Conservation (phyloP, 2,329 filamentous ascomycete genomes). For the Cytospora piceicola region DNA sequence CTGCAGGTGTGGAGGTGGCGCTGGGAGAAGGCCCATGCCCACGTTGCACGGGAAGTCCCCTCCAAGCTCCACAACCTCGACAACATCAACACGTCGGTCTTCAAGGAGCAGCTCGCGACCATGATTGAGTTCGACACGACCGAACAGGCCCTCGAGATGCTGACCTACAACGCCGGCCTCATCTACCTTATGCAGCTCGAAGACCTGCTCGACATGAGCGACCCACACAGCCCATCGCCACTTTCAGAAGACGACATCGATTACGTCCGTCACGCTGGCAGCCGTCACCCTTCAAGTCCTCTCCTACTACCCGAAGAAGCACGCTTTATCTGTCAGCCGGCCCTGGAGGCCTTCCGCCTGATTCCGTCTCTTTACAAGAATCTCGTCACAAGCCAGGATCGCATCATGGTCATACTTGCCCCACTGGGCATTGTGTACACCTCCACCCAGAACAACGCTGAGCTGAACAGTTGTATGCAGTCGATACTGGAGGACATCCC, state of each 20-base stretch:
- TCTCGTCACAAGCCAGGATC: constrained; percentile 27
- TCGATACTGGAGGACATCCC: constrained; percentile 30
- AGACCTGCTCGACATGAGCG: constrained; percentile 23
- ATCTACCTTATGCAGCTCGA: constrained; percentile 30
- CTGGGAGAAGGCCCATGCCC: constrained; percentile 16
- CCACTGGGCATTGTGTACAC: constrained; percentile 30
- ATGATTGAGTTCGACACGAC: constrained; percentile 28
- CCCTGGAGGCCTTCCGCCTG: constrained; percentile 30
- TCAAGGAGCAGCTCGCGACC: constrained; percentile 25
- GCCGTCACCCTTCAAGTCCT: constrained; percentile 8
- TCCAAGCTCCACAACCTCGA: constrained; percentile 21
- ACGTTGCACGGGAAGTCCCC: constrained; percentile 20
- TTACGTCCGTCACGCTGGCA: constrained; percentile 10
- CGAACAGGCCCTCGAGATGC: constrained; percentile 29
- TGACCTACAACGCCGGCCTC: constrained; percentile 30
- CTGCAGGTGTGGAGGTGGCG: constrained; percentile 22
- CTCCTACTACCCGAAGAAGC: constrained; percentile 27
- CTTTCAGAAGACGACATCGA: constrained; percentile 9
- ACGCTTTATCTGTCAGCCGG: constrained; percentile 27
- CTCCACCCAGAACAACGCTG: constrained; percentile 20
- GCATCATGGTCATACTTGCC: constrained; percentile 30
- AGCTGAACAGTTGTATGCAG: constrained; percentile 28
- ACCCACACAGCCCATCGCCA: constrained; percentile 17
- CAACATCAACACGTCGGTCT: constrained; percentile 24
- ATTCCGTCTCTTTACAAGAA: constrained; percentile 31